Evolutionary conservation across 305 asterid species (phyloP).

Genomic region (Rubia occidens): DNA sequence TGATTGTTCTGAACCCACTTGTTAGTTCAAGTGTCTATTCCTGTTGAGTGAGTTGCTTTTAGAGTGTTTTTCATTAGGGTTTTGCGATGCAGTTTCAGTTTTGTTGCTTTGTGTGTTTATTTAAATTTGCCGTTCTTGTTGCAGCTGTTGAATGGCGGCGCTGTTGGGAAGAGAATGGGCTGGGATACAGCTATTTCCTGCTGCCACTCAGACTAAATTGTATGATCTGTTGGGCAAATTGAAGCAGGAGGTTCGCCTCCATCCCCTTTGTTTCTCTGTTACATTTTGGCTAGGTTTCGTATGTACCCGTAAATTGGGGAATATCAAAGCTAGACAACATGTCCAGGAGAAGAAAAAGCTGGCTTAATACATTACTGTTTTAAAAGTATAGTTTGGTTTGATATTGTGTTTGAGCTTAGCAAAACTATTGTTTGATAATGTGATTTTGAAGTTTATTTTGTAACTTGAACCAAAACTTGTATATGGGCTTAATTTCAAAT

Average conservation of each 20-base stretch:
- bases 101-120: background rate
- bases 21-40: background rate
- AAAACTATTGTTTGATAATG: background rate
- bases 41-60: background rate
- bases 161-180: constrained; percentile 73
- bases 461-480: background rate
- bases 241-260: constrained; percentile 52
- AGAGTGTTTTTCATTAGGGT: background rate
- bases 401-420: background rate
- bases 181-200: constrained; percentile 82
- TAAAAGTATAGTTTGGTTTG: background rate
- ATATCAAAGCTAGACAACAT: background rate
- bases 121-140: constrained; percentile 2
- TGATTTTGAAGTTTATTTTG: background rate
- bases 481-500: background rate
- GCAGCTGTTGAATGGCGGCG: constrained; percentile 54
- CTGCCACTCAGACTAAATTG: constrained; percentile 78
- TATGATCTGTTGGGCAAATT: constrained; percentile 63
- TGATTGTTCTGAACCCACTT: background rate
- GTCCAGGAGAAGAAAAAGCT: background rate
- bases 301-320: background rate
- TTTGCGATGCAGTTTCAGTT: background rate
- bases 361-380: background rate
- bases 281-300: background rate
- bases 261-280: background rate